These are phyloP conservation scores for Fusarium brachygibbosum DNA, from an alignment of 2,329 filamentous ascomycete genomes.

Conservation along the genomic window DNA sequence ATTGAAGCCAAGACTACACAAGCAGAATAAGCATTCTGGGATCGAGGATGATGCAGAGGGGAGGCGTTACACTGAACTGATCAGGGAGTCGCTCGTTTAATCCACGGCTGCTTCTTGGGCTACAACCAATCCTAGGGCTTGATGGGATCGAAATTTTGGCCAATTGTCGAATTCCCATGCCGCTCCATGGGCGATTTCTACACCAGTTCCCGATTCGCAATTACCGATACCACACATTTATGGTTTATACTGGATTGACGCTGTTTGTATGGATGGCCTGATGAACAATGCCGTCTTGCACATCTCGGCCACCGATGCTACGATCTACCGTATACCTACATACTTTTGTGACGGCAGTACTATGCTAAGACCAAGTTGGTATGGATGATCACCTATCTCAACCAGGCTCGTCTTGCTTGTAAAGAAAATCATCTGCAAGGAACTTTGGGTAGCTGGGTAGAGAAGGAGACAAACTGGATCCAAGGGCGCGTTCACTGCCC, in stretches of 20 bases:
- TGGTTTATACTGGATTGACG: constrained; percentile 1
- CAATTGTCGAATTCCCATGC: constrained; percentile 44
- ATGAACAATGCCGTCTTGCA: constrained; percentile 15
- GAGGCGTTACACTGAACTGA: constrained; percentile 19
- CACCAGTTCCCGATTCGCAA: constrained; percentile 18
- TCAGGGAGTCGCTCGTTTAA: constrained; percentile 30
- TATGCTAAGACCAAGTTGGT: background rate
- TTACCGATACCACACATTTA: constrained; percentile 14
- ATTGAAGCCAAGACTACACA: constrained; percentile 15
- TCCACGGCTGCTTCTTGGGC: constrained; percentile 10
- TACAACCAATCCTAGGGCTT: constrained; percentile 23
- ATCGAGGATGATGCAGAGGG: constrained; percentile 23
- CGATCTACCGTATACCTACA: constrained; percentile 10
- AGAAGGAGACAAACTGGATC: constrained; percentile 10
- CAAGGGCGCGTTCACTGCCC: background rate
- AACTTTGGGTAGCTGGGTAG: background rate
- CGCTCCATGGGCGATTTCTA: constrained; percentile 34
- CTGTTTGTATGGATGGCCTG: background rate
- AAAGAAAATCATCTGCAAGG: background rate
- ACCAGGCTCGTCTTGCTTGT: constrained; percentile 3
- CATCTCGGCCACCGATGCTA: constrained; percentile 1
- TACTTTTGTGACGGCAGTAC: background rate
- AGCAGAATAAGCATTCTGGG: constrained; percentile 17
- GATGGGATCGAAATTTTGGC: constrained; percentile 45
- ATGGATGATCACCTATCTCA: background rate